Base-by-base conservation (phyloP, 2,329 filamentous ascomycete species). In the Emergomyces pasteurianus region DNA sequence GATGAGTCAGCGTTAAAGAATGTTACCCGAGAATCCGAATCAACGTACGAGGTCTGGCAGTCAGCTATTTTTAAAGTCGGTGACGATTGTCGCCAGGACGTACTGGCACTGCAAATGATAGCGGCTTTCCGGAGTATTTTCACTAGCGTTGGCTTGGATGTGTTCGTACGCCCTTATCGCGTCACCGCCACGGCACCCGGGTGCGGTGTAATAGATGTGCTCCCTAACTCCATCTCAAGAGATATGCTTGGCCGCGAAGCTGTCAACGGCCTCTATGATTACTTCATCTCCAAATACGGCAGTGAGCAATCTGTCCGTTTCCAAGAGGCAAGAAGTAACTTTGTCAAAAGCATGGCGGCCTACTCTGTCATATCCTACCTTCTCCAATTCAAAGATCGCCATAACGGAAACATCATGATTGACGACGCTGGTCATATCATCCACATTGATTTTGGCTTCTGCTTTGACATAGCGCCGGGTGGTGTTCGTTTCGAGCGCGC, bases 401-500 rank as follows among this genome's bases (percentile, higher is more conserved):
- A 99, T 78, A 99, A 99, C 74, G 94, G 94, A 64, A 99, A 99
- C 79, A 99, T 99, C 79, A 99, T 99, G 95, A 86, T 99, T 65
- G 92, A 99, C 73, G 92, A 96, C 70, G 89, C 88, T 0, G 94
- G 95, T 3, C 94, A 99, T 75, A 96, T 99, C 69, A 83, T 99
- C 59, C 94, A 99, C 78, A 97, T 99, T 67, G 94, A 99, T 74
- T 99, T 99, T 71, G 94, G 94, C 10, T 99, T 99, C 82, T 97
- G 92, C 78, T 99, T 99, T 76, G 95, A 99, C 71, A 97, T 99
- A 67, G 94, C 92, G 1, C 94, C 94, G 0, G 94, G 94, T 55
- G 94, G 95, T 63, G 91, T 99, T 70, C 92, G 92, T 68, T 99
- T 99, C 71, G 94, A 99, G 79, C 88, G 94, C 28, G 94, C 94